Percentiles rank a stretch among this genome's conserved stretches.
phyloP scores from a whole-genome alignment of 129 eudicot genomes.

The Solidago caesia region DNA sequence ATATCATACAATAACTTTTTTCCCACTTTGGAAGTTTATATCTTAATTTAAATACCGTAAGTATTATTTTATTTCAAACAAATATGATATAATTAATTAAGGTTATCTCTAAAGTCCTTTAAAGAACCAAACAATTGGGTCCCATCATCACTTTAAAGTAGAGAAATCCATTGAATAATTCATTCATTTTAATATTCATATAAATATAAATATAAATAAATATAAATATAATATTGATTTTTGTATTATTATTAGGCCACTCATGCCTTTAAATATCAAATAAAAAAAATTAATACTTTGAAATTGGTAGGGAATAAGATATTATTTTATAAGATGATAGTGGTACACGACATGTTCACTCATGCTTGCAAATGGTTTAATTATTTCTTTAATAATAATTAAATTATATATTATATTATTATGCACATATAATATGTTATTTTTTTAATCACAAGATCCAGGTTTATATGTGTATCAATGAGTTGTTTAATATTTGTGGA shows the following conservation, averaged over 20 bases:
- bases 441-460: slow-evolving; percentile 38
- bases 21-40: slow-evolving; percentile 28
- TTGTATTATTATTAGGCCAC: slow-evolving; percentile 36
- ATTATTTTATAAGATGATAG: slow-evolving; percentile 37
- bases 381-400: neutral
- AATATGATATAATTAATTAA: slow-evolving; percentile 30
- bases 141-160: slow-evolving; percentile 40
- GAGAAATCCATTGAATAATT: slow-evolving; percentile 35
- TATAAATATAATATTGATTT: slow-evolving; percentile 23
- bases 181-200: neutral
- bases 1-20: slow-evolving; percentile 48
- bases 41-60: neutral
- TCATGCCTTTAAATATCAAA: slow-evolving; percentile 10
- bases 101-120: slow-evolving; percentile 34
- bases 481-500: slow-evolving; percentile 16
- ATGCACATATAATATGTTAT: neutral
- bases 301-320: slow-evolving; percentile 28
- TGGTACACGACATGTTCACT: slow-evolving; percentile 82
- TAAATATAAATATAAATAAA: neutral
- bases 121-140: slow-evolving; percentile 36
- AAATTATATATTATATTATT: neutral
- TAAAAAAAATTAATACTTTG: slow-evolving; percentile 15
- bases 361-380: slow-evolving; percentile 35
- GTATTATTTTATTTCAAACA: neutral
- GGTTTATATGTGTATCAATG: slow-evolving; percentile 28